phyloP scores from a whole-genome alignment of 2,329 filamentous ascomycete species.

The Botrytis hyacinthi region DNA sequence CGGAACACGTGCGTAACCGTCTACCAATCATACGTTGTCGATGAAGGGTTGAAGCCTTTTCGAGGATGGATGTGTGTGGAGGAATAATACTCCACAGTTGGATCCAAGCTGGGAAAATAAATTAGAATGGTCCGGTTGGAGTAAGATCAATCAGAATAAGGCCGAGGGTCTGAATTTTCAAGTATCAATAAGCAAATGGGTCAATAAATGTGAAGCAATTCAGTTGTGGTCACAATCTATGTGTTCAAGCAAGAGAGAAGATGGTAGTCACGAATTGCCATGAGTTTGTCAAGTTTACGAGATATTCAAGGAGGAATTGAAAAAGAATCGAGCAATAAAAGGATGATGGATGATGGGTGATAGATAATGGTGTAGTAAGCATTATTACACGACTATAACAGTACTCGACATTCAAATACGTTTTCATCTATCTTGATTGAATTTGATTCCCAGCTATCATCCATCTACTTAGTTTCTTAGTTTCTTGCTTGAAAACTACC shows the following conservation, averaged over 20 bases:
- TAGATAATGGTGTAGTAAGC: neutral
- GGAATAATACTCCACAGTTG: neutral
- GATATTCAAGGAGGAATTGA: neutral
- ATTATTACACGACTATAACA: neutral
- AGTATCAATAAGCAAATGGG: neutral
- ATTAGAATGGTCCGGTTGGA: neutral
- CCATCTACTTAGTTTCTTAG: accelerated
- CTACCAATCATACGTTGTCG: neutral
- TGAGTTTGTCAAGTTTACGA: neutral
- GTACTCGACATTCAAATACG: neutral
- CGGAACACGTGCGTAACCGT: neutral
- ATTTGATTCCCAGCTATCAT: neutral
- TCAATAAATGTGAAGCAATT: neutral
- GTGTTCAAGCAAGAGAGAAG: neutral
- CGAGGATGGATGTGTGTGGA: neutral
- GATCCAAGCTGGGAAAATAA: neutral
- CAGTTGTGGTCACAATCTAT: neutral
- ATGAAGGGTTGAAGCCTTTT: neutral
- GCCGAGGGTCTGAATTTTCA: neutral
- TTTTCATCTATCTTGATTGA: neutral
- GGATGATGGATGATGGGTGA: neutral
- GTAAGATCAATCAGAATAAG: neutral
- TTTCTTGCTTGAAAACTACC: neutral
- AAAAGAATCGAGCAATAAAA: neutral
- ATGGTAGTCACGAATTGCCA: neutral